A percentile compares a stretch with the other conserved stretches of the same genome.
Conservation (phyloP, 2,329 filamentous ascomycete genomes). For the Cryphonectria parasitica region DNA sequence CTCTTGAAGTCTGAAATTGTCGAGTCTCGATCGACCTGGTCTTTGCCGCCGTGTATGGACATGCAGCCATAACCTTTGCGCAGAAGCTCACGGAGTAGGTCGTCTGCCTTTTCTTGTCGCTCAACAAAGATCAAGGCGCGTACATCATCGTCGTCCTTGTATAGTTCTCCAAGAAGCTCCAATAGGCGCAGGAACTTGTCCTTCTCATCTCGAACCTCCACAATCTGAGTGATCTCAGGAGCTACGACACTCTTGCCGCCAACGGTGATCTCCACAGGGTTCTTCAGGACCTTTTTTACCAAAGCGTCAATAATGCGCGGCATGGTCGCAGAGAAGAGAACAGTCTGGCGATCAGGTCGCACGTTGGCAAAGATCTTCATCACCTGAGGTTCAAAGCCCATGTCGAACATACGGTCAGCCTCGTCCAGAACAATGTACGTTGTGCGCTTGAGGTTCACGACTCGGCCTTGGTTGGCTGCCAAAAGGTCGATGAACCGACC, state of each 20-base stretch:
- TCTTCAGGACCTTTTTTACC: conserved; percentile 83
- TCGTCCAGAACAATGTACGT: conserved; percentile 96
- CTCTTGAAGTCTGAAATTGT: conserved; percentile 93
- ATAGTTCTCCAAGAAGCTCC: conserved; percentile 84
- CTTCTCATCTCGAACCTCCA: conserved; percentile 82
- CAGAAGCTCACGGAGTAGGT: conserved; percentile 76
- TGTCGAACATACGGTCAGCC: conserved; percentile 98
- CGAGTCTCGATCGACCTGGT: conserved; percentile 90
- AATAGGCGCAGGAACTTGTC: conserved; percentile 84
- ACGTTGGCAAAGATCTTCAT: conserved; percentile 95
- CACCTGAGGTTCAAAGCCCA: conserved; percentile 98
- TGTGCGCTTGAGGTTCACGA: conserved; percentile 86
- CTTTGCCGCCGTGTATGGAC: conserved; percentile 92
- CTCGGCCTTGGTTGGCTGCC: conserved; percentile 89
- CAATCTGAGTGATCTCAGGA: conserved; percentile 90
- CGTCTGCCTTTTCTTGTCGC: conserved; percentile 86
- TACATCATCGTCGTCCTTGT: conserved; percentile 85
- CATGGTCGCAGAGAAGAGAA: conserved; percentile 96
- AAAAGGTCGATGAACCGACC: conserved; percentile 95
- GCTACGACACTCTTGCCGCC: conserved; percentile 86
- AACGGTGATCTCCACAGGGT: conserved; percentile 88
- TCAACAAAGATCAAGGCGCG: conserved; percentile 91
- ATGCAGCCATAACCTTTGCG: conserved; percentile 87
- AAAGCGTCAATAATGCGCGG: conserved; percentile 89
- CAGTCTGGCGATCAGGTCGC: conserved; percentile 88